Evolutionary conservation across 164 flowering plant species (phyloP).

Genomic region (Stephania yunnanensis): DNA sequence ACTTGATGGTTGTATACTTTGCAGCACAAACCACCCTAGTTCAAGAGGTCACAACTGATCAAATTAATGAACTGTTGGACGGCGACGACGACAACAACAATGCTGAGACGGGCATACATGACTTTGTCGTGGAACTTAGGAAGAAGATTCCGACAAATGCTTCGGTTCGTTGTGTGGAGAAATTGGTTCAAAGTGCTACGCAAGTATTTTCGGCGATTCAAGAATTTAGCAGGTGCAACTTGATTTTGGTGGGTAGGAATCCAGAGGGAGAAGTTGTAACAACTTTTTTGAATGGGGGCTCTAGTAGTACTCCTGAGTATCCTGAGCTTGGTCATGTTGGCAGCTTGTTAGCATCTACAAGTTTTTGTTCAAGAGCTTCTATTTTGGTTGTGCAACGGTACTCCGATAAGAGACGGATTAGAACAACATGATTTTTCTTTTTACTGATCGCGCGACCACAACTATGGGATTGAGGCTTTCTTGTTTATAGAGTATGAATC

Average conservation of each 20-base stretch:
- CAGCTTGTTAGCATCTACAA: constrained; percentile 36
- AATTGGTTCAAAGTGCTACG: constrained; percentile 12
- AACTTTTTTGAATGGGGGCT: constrained; percentile 16
- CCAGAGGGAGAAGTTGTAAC: constrained; percentile 29
- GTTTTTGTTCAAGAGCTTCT: constrained; percentile 47
- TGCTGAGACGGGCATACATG: constrained; percentile 22
- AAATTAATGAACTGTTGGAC: constrained; percentile 1
- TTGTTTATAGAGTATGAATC: too few relatives aligned
- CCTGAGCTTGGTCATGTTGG: constrained; percentile 75
- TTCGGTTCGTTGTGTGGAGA: constrained; percentile 32
- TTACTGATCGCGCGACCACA: too few relatives aligned
- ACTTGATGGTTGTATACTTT: constrained; percentile 19
- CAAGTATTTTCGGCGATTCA: constrained; percentile 22
- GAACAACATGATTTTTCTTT: too few relatives aligned
- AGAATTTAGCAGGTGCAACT: constrained; percentile 26
- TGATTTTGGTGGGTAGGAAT: constrained; percentile 46
- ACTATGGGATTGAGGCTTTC: too few relatives aligned
- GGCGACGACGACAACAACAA: neutral
- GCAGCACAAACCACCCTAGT: constrained; percentile 14
- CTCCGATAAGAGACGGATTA: neutral
- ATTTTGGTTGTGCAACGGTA: constrained; percentile 66
- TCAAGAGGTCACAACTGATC: constrained; percentile 11
- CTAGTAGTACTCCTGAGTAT: constrained; percentile 24
- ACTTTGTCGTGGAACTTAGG: constrained; percentile 25
- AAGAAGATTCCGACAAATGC: constrained; percentile 13